Evolutionary conservation across 2,329 filamentous ascomycete species (phyloP), one percentile per base, ranked within the genome.

Genomic region (Aquanectria penicillioides): DNA sequence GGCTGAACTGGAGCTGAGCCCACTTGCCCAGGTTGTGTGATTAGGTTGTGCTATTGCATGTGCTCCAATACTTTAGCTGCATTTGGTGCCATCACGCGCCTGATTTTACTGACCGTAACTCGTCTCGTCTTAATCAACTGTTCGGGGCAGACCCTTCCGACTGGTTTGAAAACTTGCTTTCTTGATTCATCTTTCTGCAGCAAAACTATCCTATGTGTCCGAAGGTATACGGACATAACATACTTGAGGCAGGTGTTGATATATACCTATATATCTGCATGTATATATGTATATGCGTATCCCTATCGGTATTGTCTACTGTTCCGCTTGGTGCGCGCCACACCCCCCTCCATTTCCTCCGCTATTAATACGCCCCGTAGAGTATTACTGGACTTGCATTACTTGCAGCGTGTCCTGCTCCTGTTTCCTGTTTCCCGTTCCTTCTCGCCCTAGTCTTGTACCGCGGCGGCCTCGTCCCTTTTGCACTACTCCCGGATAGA

Each of bases 41-140:
- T 57, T 57, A 48, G 34, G 37, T 18, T 54, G 34, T 43, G n/a
- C 31, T 38, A 46, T 51, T 51, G 48, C 48, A 51, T 51, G 48
- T 41, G 48, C 48, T 38, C 25, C 34, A 26, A 51, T 51, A 51
- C 36, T 54, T 41, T 54, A 54, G 50, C 50, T 54, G 50, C 50
- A 54, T 54, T n/a, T 25, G 31, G 40, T 9, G 9, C n/a, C 40
- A 31, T 46, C 50, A 54, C 50, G 50, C 50, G 40, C 40, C 11
- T 31, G 15, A n/a, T 12, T 29, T 28, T 23, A 18, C 17, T 17
- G 15, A 46, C 40, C 23, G 20, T 31, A 37, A 44, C 40, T 46
- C 31, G 50, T 20, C 50, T 13, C 20, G 33, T 34, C 17, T 28
- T 4, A 28, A 28, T 28, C 38, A 15, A 31, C 26, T 46, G 41